Base-by-base conservation (phyloP, 345 rosid species). In the Hibiscus trionum region DNA sequence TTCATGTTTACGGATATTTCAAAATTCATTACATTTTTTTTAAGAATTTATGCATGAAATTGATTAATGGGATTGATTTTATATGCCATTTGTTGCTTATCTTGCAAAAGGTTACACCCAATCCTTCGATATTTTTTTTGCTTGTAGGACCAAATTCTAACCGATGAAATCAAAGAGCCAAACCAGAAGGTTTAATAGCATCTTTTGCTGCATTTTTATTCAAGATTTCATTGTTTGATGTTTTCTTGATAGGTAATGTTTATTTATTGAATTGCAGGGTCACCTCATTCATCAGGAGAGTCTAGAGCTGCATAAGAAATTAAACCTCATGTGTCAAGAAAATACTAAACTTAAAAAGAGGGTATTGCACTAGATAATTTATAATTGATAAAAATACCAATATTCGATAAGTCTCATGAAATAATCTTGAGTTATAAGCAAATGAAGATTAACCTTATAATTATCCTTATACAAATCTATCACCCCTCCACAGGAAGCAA, bases 241-340 rank as follows among this genome's bases (percentile, higher is more conserved):
- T 21, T 44, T 65, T 55, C 59, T 44, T 31, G 46, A 46, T 55
- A 21, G 76, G 24, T 55, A 53, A 31, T 49, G 60, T 55, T 59
- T 21, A 56, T 70, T 63, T 50, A 58, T 14, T 66, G 53, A 11
- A 60, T 73, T 81, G 73, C 87, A 91, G 95, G 91, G 88, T 59
- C 78, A 76, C 71, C 80, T 83, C 70, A 72, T 72, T 72, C 91
- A 84, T 81, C 82, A 87, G 79, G 94, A 88, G 80, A 88, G 87
- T 35, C 35, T 82, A 16, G 83, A 82, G 55, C 79, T 91, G 66
- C 80, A 78, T 66, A 81, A 79, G 72, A 86, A 86, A 77, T 72
- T 88, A 49, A 80, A 77, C 74, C 77, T 84, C 72, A 60, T 82
- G 42, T 55, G 61, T 64, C 84, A 79, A 72, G 92, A 91, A 81